Conservation (phyloP, 2,329 filamentous ascomycete genomes). For the Leptodontidium sp. region DNA sequence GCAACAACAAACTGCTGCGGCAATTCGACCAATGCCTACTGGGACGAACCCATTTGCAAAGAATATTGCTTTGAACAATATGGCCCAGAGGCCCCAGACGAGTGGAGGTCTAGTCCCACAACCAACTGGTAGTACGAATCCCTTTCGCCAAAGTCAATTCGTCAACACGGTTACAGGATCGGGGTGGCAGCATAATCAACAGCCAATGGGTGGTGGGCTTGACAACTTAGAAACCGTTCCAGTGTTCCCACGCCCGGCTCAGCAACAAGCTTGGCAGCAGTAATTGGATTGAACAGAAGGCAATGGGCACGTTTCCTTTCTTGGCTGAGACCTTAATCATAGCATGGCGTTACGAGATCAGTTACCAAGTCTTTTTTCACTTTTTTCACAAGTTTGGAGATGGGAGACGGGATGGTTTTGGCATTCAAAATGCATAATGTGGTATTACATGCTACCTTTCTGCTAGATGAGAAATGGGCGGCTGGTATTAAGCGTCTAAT, state of each 20-base stretch:
- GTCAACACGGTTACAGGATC: conserved; percentile 88
- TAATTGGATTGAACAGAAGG: conserved; percentile 25
- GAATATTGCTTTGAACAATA: conserved; percentile 46
- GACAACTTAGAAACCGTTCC: conserved; percentile 82
- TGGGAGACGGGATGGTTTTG: conserved; percentile 18
- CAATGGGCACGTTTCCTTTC: conserved; percentile 26
- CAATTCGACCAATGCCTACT: conserved; percentile 65
- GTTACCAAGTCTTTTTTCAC: neutral
- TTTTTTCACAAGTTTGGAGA: conserved; percentile 21
- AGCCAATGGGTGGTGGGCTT: conserved; percentile 81
- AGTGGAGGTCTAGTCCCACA: conserved; percentile 69
- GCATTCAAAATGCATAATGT: conserved; percentile 39
- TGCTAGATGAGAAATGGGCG: conserved; percentile 28
- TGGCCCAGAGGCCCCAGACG: conserved; percentile 40
- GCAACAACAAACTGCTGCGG: conserved; percentile 55
- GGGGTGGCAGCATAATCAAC: conserved; percentile 84
- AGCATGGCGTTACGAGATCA: conserved; percentile 46
- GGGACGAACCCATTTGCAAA: conserved; percentile 78
- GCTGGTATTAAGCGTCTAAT: conserved; percentile 28
- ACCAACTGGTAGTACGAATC: conserved; percentile 89
- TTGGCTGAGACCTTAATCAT: conserved; percentile 33
- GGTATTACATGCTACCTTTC: conserved; percentile 36
- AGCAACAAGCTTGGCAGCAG: conserved; percentile 67
- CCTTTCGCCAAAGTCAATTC: conserved; percentile 90
- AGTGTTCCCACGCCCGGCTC: conserved; percentile 83